Base-by-base conservation (phyloP, 2,329 filamentous ascomycete genomes). In the Aurifilum marmelostoma region DNA sequence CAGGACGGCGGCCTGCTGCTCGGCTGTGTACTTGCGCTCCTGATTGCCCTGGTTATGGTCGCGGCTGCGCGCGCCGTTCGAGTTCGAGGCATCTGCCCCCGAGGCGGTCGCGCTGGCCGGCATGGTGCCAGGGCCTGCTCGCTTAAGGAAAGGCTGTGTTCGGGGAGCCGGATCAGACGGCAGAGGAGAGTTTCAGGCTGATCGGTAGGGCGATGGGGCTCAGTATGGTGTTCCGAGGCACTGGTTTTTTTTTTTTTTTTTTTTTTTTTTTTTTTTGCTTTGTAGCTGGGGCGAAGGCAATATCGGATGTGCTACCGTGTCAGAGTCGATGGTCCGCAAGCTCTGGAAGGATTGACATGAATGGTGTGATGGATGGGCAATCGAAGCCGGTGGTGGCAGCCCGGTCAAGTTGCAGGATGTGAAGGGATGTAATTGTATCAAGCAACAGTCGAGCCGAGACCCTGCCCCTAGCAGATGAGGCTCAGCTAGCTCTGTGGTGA, bases 1-100 rank as follows among this genome's bases (percentile, higher is more conserved):
- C 75, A 97, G 83, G 41, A 99, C 96, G 34, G 95, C 95, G 1
- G 92, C 90, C 79, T 97, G 96, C 78, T 99, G 96, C 75, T 97
- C 94, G 39, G 88, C 84, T 1, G 96, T 99, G 81, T 89, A 97
- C 77, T 92, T 87, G 74, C 92, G 89, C 69, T 88, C 88, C 73
- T 91, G 88, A 79, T 91, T 91, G 73, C 91, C 91, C 78, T 94
- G 91, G 78, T 92, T 90, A 80, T 94, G 91, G 69, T 89, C 85
- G 75, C 89, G 88, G 74, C 79, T 80, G 68, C 84, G 85, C 43
- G 52, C 80, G 62, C 79, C 76, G 70, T 74, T 74, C 70, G 77
- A 79, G 72, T 73, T 71, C 43, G 66, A 64, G 75, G 85, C 79
- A 75, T 86, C 84, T 75, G 84, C 82, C 77, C 86, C 86, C 68